Evolutionary conservation across 169 alveolate species (phyloP), one percentile per base, ranked within the genome.

Genomic region (Eimeria tenella): DNA sequence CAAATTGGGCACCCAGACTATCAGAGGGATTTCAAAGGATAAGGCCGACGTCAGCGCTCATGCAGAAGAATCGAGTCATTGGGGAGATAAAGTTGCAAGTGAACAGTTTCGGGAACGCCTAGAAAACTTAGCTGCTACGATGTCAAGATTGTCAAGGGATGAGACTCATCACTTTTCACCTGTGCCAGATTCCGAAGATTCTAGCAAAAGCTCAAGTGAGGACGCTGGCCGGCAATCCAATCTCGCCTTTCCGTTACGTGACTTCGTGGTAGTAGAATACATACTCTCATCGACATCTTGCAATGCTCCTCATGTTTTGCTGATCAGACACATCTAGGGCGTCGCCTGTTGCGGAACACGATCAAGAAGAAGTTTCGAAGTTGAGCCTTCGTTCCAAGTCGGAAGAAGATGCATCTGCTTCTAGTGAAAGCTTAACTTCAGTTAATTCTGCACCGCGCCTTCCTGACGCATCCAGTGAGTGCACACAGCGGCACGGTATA

Each of bases 161-260:
- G 88, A 79, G 53, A 55, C 71, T n/a, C 88, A 79, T 79, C 88
- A 79, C 88, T 79, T 79, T 62, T 52, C 53, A 7, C 88, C 88
- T 53, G 52, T 79, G 23, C 88, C 88, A 3, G 56, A 79, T 79
- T 79, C 88, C 23, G 53, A 58, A 11, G 88, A 79, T 52, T 53
- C 88, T 53, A 55, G 70, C 56, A 55, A 68, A 17, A 53, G 53
- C 88, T 79, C 88, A 79, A 68, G 88, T 79, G 52, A 53, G 88
- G 56, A 42, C 49, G 42, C 2, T 31, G 42, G 42, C 42, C 42
- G 42, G 42, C 42, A 31, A 31, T 31, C 42, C 42, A 31, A 31
- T 1, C 42, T 31, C 42, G 42, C 42, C 42, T 31, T 31, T 31
- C 42, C 42, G 42, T 2, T 31, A 2, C 42, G 42, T 31, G 42